These are phyloP conservation scores for Alternaria panax DNA, from an alignment of 2,329 filamentous ascomycete species.

Conservation along the genomic window DNA sequence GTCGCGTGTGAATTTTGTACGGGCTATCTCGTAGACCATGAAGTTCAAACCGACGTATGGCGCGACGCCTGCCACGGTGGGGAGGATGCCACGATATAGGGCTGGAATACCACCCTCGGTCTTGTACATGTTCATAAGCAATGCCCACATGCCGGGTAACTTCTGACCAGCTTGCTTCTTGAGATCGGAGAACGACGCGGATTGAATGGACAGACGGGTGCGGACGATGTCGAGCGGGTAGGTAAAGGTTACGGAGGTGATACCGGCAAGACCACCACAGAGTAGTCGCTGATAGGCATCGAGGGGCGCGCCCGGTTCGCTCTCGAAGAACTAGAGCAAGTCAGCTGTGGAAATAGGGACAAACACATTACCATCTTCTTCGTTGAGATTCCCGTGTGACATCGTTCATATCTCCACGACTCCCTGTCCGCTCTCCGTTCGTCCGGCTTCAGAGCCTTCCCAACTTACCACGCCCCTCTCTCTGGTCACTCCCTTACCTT, in stretches of 20 bases:
- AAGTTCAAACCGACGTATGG: slow-evolving; percentile 98
- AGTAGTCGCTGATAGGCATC: slow-evolving; percentile 76
- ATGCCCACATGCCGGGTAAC: slow-evolving; percentile 91
- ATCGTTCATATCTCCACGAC: background rate
- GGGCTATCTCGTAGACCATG: slow-evolving; percentile 94
- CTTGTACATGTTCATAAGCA: slow-evolving; percentile 83
- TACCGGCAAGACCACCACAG: slow-evolving; percentile 91
- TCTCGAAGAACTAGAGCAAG: slow-evolving; percentile 73
- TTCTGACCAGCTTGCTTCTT: slow-evolving; percentile 58
- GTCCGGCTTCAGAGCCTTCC: background rate
- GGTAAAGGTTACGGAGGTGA: slow-evolving; percentile 93
- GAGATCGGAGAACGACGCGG: slow-evolving; percentile 88
- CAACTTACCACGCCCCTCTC: background rate
- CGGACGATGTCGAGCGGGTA: slow-evolving; percentile 98
- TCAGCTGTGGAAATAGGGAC: slow-evolving; percentile 17
- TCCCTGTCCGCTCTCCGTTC: background rate
- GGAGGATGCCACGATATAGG: slow-evolving; percentile 92
- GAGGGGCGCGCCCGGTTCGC: slow-evolving; percentile 75
- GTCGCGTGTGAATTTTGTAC: slow-evolving; percentile 83
- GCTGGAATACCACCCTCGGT: slow-evolving; percentile 85
- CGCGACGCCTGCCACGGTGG: slow-evolving; percentile 92
- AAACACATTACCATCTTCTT: background rate
- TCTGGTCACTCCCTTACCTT: background rate
- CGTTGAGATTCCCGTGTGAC: background rate
- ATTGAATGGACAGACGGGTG: slow-evolving; percentile 93